Evolutionary conservation across 2,329 filamentous ascomycete species (phyloP).

Genomic region (Alternaria sp.): DNA sequence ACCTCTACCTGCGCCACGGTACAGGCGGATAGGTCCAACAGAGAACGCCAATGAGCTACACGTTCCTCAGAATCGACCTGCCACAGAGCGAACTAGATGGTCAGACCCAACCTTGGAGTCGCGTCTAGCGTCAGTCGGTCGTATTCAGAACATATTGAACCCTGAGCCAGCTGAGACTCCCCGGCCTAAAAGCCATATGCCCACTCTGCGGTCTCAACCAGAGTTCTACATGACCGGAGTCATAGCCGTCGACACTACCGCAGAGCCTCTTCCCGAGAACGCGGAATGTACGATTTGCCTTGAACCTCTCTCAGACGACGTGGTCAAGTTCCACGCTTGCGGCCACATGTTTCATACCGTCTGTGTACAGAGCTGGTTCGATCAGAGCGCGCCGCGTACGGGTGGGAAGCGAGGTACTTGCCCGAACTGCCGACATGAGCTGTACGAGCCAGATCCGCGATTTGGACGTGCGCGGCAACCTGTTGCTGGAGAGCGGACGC

Average conservation of each 20-base stretch:
- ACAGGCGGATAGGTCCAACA: not conserved
- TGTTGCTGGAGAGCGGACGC: too few relatives aligned
- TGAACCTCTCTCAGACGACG: not conserved
- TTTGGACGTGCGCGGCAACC: not conserved
- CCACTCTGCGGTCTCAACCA: constrained; percentile 8
- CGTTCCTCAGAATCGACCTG: not conserved
- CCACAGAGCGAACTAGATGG: not conserved
- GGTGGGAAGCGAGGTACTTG: constrained; percentile 1
- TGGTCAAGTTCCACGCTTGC: constrained; percentile 5
- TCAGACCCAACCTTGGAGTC: not conserved
- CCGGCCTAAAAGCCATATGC: not conserved
- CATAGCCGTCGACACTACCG: not conserved
- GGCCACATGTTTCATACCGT: constrained; percentile 5
- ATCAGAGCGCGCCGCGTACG: not conserved
- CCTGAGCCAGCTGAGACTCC: not conserved
- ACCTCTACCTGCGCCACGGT: not conserved
- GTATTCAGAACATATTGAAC: not conserved
- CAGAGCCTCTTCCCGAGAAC: not conserved
- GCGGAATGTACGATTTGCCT: constrained; percentile 4
- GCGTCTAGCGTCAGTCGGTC: not conserved
- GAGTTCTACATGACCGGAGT: constrained; percentile 14
- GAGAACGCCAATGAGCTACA: not conserved
- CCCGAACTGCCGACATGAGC: constrained; percentile 4
- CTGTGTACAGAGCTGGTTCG: constrained; percentile 6
- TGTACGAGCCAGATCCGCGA: constrained; percentile 3